Base-by-base conservation (phyloP, 345 rosid genomes). In the Stellera chamaejasme region DNA sequence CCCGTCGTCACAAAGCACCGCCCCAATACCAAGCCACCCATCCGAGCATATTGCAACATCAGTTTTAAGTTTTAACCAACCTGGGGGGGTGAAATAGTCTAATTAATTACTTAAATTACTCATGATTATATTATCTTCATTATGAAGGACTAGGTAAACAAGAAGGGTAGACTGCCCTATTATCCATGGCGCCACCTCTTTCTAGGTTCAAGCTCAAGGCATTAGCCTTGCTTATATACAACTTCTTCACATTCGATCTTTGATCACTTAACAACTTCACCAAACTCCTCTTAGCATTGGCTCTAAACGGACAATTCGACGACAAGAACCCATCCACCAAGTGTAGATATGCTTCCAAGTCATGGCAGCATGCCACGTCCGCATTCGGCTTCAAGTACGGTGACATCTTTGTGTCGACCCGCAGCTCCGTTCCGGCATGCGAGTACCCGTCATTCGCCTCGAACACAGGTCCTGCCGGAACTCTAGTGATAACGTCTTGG, bases 261-360 rank as follows among this genome's bases (percentile, higher is more conserved):
- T 93, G 97, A 36, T 93, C 96, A 25, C 78, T 77, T 15, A 93
- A 48, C 68, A 93, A 62, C 70, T 73, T 89, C 49, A 69, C 78
- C 11, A 93, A 64, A 69, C 99, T 93, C 50, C 99, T 75, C 83
- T 93, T 93, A 2, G 99, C 99, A 25, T 89, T 89, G 36, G 86
- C 60, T 50, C 97, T 78, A 52, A 93, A 93, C 5, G 99, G 99
- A 62, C 96, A 81, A 54, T 87, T 70, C 0, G 96, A 72, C 9
- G 86, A 82, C 27, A 75, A 56, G 56, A 77, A 93, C 19, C 99
- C 99, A 25, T 93, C 99, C 15, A 93, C 99, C 54, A 87, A 59
- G 57, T 83, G 96, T 7, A 93, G 61, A 43, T 85, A 93, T 4
- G 96, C 91, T 56, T 84, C 90, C 11, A 93, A 52, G 52, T 93